These are phyloP conservation scores for Fusarium domesticum DNA, from an alignment of 2,329 filamentous ascomycete species.

Conservation along the genomic window DNA sequence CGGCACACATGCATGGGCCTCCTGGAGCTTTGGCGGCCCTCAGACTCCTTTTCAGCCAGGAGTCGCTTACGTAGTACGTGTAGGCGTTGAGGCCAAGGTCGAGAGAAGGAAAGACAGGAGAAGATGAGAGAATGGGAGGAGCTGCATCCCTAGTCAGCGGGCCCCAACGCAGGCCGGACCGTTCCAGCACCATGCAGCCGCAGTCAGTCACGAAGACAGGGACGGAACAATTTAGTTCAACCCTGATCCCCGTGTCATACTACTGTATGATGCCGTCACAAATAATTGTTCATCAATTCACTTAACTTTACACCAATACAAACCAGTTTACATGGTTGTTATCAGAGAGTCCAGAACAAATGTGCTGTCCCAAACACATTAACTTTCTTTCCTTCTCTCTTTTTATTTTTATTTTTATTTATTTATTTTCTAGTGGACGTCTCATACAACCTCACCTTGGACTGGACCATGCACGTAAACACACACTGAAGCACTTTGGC, in stretches of 20 bases:
- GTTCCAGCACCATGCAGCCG: conserved; percentile 21
- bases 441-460: no score
- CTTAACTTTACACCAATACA: no score
- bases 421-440: no score
- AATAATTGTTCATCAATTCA: conserved; percentile 1
- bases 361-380: no score
- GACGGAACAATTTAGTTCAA: not conserved
- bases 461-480: no score
- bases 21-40: not conserved
- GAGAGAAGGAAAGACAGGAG: conserved; percentile 5
- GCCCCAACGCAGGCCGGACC: conserved; percentile 24
- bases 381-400: no score
- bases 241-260: conserved; percentile 10
- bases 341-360: no score
- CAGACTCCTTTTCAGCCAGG: not conserved
- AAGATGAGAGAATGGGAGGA: conserved; percentile 8
- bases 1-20: conserved; percentile 1
- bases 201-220: conserved; percentile 5
- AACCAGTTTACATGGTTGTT: no score
- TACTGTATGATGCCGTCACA: not conserved
- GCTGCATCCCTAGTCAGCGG: conserved; percentile 7
- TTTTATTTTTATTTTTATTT: no score
- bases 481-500: no score
- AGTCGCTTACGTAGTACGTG: conserved; percentile 15
- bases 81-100: conserved; percentile 14